These are phyloP conservation scores for Mycena chlorophos DNA, from an alignment of 768 basidiomycete genomes.

Conservation along the genomic window DNA sequence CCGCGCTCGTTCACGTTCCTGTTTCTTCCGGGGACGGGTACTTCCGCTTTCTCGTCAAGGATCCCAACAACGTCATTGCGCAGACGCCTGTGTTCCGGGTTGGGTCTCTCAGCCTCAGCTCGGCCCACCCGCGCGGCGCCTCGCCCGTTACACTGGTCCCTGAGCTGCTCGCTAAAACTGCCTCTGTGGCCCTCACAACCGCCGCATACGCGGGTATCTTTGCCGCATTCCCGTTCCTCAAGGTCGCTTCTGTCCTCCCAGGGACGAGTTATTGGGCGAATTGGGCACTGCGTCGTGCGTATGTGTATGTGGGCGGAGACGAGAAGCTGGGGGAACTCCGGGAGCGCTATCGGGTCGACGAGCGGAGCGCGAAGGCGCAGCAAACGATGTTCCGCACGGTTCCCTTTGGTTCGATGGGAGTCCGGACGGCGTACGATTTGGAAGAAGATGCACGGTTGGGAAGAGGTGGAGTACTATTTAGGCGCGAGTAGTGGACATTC, in stretches of 20 bases:
- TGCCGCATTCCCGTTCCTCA: conserved; percentile 19
- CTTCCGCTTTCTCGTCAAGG: conserved; percentile 38
- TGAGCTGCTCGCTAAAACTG: conserved; percentile 16
- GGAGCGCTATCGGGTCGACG: conserved; percentile 16
- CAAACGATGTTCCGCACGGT: conserved; percentile 15
- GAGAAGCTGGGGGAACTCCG: conserved; percentile 13
- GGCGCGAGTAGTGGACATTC: not conserved
- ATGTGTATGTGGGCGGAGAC: conserved; percentile 13
- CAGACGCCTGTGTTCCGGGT: conserved; percentile 36
- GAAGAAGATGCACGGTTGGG: conserved; percentile 17
- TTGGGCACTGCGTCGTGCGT: conserved; percentile 17
- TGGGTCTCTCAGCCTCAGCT: conserved; percentile 39
- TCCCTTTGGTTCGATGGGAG: conserved; percentile 19
- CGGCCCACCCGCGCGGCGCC: conserved; percentile 38
- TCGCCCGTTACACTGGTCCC: conserved; percentile 22
- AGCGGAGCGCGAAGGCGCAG: conserved; percentile 13
- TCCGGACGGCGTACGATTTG: conserved; percentile 16
- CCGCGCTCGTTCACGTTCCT: conserved; percentile 35
- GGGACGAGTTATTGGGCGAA: conserved; percentile 15
- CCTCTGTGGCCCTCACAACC: conserved; percentile 4
- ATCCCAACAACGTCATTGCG: conserved; percentile 35
- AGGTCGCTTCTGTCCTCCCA: conserved; percentile 14
- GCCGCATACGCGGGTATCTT: conserved; percentile 18
- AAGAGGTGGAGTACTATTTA: conserved; percentile 9
- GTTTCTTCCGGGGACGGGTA: conserved; percentile 35